Percentiles rank a stretch among this genome's conserved stretches.
phyloP scores from a whole-genome alignment of 164 flowering plant genomes.

The Macadamia tetraphylla region DNA sequence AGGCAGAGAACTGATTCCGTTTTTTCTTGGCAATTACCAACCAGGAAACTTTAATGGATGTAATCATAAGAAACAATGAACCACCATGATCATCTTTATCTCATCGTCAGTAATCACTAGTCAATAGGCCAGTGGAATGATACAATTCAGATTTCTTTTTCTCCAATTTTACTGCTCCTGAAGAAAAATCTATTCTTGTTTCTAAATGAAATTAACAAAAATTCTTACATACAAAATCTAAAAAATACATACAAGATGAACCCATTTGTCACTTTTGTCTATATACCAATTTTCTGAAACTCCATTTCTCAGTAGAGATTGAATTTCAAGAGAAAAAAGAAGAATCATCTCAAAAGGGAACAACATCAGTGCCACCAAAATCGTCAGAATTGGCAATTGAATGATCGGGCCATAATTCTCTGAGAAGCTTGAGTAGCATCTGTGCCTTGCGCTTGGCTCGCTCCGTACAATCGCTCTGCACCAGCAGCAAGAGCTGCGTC shows the following conservation, averaged over 20 bases:
- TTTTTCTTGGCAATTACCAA: too few species aligned
- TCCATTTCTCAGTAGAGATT: neutral
- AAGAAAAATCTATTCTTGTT: too few species aligned
- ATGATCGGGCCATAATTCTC: conserved; percentile 79
- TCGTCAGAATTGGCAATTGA: conserved; percentile 63
- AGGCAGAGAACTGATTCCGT: too few species aligned
- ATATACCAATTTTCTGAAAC: conserved; percentile 17
- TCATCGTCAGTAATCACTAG: neutral
- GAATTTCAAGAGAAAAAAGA: too few species aligned
- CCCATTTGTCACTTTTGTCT: neutral
- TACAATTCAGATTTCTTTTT: too few species aligned
- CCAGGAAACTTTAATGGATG: too few species aligned
- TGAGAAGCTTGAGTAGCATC: conserved; percentile 63
- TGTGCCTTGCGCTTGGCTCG: conserved; percentile 91
- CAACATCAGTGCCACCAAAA: conserved; percentile 64
- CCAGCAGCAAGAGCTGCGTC: conserved; percentile 76
- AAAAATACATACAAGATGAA: conserved; percentile 3
- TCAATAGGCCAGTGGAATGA: neutral
- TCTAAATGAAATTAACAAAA: neutral
- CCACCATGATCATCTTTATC: neutral
- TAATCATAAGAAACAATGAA: too few species aligned
- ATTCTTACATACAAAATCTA: conserved; percentile 29
- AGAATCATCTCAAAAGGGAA: conserved; percentile 37
- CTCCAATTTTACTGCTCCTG: too few species aligned
- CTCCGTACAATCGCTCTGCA: conserved; percentile 91